Percentiles rank a stretch among this genome's conserved stretches.
Conservation (phyloP, 2,329 filamentous ascomycete species). For the Phyllachora maydis region DNA sequence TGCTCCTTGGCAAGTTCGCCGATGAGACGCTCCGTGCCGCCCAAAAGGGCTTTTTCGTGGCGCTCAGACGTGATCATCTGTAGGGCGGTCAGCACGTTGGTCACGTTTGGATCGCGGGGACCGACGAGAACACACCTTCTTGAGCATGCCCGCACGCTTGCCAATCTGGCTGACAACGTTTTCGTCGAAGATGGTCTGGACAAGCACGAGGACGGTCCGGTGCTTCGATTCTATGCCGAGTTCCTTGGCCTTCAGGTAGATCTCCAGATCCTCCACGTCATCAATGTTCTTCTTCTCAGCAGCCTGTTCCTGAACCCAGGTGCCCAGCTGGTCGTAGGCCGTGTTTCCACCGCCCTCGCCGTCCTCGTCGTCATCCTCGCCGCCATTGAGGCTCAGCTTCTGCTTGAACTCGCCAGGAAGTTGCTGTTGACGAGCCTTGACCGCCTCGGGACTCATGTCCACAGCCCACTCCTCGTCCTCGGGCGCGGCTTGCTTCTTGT, state of each 20-base stretch:
- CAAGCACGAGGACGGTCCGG: constrained; percentile 77
- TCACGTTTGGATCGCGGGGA: neutral
- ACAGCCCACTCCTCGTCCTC: constrained; percentile 91
- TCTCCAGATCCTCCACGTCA: constrained; percentile 70
- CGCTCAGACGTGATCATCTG: constrained; percentile 74
- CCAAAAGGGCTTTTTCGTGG: constrained; percentile 88
- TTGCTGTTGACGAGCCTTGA: constrained; percentile 82
- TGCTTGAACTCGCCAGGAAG: constrained; percentile 91
- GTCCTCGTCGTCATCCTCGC: constrained; percentile 64
- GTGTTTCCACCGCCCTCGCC: constrained; percentile 56
- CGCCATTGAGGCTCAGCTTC: constrained; percentile 59
- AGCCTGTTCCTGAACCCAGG: constrained; percentile 68
- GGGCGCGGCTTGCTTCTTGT: constrained; percentile 25
- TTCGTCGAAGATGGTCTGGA: constrained; percentile 84
- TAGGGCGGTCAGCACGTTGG: constrained; percentile 11
- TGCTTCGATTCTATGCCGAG: constrained; percentile 88
- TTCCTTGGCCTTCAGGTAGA: constrained; percentile 94
- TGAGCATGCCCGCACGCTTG: constrained; percentile 66
- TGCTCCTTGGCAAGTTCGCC: constrained; percentile 50
- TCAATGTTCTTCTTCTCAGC: constrained; percentile 52
- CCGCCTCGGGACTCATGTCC: constrained; percentile 86
- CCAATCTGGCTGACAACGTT: constrained; percentile 76
- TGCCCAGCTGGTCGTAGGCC: constrained; percentile 76
- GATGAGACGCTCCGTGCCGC: constrained; percentile 85
- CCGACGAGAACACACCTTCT: constrained; percentile 42